A percentile compares a stretch with the other conserved stretches of the same genome.
Conservation (phyloP, 2,329 filamentous ascomycete species). For the Thelonectria discophora region DNA sequence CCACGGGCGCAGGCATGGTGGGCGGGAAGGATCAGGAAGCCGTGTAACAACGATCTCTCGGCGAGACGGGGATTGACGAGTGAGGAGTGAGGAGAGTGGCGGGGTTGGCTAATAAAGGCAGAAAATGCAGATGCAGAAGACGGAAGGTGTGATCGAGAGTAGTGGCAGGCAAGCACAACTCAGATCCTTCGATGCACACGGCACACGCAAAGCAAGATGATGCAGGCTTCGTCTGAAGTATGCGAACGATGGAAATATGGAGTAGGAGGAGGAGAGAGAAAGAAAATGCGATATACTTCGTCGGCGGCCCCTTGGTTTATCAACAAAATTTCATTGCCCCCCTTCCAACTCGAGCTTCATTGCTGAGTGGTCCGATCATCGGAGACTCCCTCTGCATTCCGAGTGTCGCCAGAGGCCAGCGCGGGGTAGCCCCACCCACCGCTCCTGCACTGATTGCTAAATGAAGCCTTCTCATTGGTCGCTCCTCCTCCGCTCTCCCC, state of each 20-base stretch:
- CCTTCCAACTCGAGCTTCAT: conserved; percentile 40
- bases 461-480: conserved; percentile 37
- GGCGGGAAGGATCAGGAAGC: conserved; percentile 18
- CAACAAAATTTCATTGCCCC: conserved; percentile 39
- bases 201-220: conserved; percentile 10
- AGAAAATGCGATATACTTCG: conserved; percentile 28
- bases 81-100: neutral
- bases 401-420: conserved; percentile 39
- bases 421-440: conserved; percentile 41
- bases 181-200: conserved; percentile 8
- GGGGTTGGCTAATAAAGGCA: no score
- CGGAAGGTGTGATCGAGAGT: conserved; percentile 7
- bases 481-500: conserved; percentile 27
- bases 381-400: conserved; percentile 43
- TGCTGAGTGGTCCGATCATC: conserved; percentile 43
- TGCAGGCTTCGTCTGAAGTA: neutral
- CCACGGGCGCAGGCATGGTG: conserved; percentile 79
- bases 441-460: conserved; percentile 44
- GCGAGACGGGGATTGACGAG: neutral
- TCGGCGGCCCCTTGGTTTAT: conserved; percentile 38
- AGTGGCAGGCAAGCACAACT: neutral
- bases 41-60: neutral
- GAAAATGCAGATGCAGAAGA: no score
- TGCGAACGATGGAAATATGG: conserved; percentile 15
- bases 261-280: conserved; percentile 20